phyloP scores from a whole-genome alignment of 768 basidiomycete species.

The Trametes coccinea region DNA sequence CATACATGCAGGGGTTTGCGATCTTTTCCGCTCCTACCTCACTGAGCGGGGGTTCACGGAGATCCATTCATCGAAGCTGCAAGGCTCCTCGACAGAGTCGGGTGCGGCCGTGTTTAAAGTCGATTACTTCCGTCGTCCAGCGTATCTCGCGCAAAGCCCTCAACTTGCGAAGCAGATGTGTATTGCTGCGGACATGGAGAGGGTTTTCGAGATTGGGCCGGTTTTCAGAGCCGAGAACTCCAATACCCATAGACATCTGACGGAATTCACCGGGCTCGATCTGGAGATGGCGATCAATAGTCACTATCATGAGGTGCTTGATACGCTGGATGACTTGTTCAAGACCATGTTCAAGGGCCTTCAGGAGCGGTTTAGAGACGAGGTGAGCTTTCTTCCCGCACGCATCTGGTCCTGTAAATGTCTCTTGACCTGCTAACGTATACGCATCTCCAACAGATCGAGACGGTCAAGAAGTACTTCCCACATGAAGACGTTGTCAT shows the following conservation, averaged over 20 bases:
- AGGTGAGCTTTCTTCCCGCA: slow-evolving; percentile 51
- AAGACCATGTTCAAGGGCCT: slow-evolving; percentile 84
- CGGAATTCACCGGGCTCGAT: slow-evolving; percentile 98
- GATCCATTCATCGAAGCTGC: slow-evolving; percentile 95
- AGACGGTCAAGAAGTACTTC: slow-evolving; percentile 47
- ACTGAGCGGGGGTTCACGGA: slow-evolving; percentile 76
- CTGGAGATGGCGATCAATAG: slow-evolving; percentile 98
- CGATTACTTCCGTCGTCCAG: slow-evolving; percentile 92
- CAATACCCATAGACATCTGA: slow-evolving; percentile 96
- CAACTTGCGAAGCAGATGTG: slow-evolving; percentile 99
- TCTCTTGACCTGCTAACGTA: neutral
- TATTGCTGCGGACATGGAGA: slow-evolving; percentile 96
- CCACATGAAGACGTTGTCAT: slow-evolving; percentile 56
- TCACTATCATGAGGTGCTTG: slow-evolving; percentile 97
- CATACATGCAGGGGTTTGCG: slow-evolving; percentile 82
- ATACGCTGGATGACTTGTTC: slow-evolving; percentile 84
- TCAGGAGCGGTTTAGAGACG: slow-evolving; percentile 68
- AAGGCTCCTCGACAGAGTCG: slow-evolving; percentile 93
- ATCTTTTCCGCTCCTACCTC: slow-evolving; percentile 84
- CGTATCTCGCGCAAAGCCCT: slow-evolving; percentile 94
- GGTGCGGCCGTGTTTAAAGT: slow-evolving; percentile 99
- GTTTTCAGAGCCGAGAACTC: slow-evolving; percentile 98
- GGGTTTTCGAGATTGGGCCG: slow-evolving; percentile 94
- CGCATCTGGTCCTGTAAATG: too few species aligned
- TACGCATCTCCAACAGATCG: slow-evolving; percentile 31